phyloP scores from a whole-genome alignment of 2,329 filamentous ascomycete species.

The Dothideomycetes sp. region DNA sequence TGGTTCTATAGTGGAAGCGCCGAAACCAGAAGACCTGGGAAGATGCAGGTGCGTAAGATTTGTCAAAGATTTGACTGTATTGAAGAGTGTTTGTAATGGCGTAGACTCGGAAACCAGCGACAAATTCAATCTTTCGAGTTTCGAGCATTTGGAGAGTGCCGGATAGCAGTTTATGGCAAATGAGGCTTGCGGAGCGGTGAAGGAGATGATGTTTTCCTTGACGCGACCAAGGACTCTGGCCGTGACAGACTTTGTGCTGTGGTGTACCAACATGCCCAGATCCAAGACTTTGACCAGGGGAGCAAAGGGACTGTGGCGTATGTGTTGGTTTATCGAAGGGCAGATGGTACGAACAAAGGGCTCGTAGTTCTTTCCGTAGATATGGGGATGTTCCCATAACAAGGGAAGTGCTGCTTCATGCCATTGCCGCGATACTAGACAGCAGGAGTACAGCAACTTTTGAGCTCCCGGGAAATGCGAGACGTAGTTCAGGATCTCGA shows the following conservation, averaged over 20 bases:
- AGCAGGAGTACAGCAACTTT: conserved; percentile 41
- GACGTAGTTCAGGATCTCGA: conserved; percentile 40
- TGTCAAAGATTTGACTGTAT: conserved; percentile 39
- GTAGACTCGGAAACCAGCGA: conserved; percentile 44
- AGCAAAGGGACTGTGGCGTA: conserved; percentile 40
- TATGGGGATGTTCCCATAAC: conserved; percentile 45
- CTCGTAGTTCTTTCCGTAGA: conserved; percentile 45
- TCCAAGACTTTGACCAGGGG: conserved; percentile 45
- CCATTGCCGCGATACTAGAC: conserved; percentile 47
- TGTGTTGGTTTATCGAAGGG: conserved; percentile 41
- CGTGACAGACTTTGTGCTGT: conserved; percentile 49
- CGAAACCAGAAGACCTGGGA: conserved; percentile 26
- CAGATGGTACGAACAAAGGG: conserved; percentile 47
- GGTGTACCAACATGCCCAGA: conserved; percentile 48
- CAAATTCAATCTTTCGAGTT: conserved; percentile 43
- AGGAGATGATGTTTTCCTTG: conserved; percentile 43
- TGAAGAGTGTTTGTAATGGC: conserved; percentile 40
- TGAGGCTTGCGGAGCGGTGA: conserved; percentile 48
- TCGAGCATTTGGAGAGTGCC: conserved; percentile 45
- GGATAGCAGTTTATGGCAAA: conserved; percentile 51
- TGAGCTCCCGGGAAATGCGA: conserved; percentile 34
- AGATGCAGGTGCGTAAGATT: conserved; percentile 36
- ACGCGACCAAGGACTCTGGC: conserved; percentile 47
- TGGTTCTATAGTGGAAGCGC: conserved; percentile 17
- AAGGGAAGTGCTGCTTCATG: conserved; percentile 42